phyloP scores from a whole-genome alignment of 257 asterid species.

The Gynochthodes officinalis region DNA sequence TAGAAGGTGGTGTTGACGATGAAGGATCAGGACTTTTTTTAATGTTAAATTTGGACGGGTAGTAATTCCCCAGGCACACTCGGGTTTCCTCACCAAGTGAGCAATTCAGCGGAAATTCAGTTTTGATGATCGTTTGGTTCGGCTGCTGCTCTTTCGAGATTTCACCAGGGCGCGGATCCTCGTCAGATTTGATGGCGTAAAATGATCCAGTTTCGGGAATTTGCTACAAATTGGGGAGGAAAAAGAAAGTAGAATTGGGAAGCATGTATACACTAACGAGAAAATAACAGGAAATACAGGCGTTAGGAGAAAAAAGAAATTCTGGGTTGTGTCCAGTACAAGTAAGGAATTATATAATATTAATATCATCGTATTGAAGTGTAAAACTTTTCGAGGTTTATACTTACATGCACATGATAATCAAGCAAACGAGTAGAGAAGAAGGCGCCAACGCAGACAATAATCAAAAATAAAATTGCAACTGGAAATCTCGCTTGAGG shows the following conservation, averaged over 20 bases:
- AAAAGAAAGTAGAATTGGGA: too few species aligned
- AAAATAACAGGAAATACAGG: too few species aligned
- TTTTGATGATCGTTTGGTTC: background rate
- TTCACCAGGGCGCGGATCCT: background rate
- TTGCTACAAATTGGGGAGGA: slow-evolving; percentile 28
- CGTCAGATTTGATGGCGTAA: slow-evolving; percentile 13
- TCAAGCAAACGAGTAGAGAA: slow-evolving; percentile 67
- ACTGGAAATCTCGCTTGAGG: slow-evolving; percentile 39
- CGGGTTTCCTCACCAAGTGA: slow-evolving; percentile 18
- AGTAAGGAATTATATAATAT: too few species aligned
- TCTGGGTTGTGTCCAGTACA: too few species aligned
- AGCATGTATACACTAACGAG: too few species aligned
- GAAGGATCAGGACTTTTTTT: slow-evolving; percentile 4
- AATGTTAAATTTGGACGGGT: slow-evolving; percentile 27
- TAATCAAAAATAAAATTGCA: slow-evolving; percentile 34
- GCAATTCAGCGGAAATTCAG: slow-evolving; percentile 35
- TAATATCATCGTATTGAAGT: too few species aligned
- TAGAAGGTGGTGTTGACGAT: background rate
- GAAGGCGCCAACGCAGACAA: slow-evolving; percentile 61
- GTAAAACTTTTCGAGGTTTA: too few species aligned
- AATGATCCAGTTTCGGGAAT: slow-evolving; percentile 20
- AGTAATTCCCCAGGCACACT: slow-evolving; percentile 33
- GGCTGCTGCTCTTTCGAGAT: background rate
- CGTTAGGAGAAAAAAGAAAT: too few species aligned
- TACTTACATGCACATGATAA: slow-evolving; percentile 53